A percentile compares a stretch with the other conserved stretches of the same genome.
phyloP scores from a whole-genome alignment of 257 asterid species.

The Solanum medicagineum region DNA sequence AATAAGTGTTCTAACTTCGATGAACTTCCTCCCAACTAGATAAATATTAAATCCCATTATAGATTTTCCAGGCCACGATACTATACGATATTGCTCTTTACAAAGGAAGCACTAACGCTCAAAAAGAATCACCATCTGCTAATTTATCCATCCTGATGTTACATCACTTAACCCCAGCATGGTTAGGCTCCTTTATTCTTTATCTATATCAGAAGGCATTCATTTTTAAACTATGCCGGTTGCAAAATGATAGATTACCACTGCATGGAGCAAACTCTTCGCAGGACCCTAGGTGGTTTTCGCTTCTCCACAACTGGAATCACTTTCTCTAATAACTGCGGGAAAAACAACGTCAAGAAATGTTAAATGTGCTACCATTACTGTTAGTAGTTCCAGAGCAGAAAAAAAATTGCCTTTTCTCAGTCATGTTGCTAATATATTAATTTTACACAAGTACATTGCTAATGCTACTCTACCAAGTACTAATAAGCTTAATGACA shows the following conservation, averaged over 20 bases:
- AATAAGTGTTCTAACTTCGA: neutral
- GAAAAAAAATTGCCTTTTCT: neutral
- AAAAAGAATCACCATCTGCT: neutral
- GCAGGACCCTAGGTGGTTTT: slow-evolving; percentile 35
- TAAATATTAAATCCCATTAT: neutral
- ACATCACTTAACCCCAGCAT: neutral
- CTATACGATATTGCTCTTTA: slow-evolving; percentile 1
- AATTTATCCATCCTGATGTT: neutral
- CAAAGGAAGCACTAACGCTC: slow-evolving; percentile 1
- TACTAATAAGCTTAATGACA: neutral
- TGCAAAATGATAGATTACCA: slow-evolving; percentile 17
- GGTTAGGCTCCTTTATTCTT: neutral
- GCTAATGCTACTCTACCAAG: neutral
- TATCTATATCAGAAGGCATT: slow-evolving; percentile 1
- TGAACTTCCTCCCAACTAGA: neutral
- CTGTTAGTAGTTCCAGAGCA: neutral
- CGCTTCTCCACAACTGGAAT: slow-evolving; percentile 70
- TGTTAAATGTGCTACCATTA: neutral
- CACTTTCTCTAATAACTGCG: slow-evolving; percentile 74
- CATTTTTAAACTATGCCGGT: slow-evolving; percentile 1
- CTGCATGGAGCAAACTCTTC: slow-evolving; percentile 40
- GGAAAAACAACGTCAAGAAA: neutral
- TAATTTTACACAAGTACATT: neutral
- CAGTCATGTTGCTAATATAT: neutral
- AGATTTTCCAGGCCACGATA: neutral